Evolutionary conservation across 1,139 yeast genomes (phyloP), one percentile per base, ranked within the genome.

Genomic region (Magnusiomyces sp.): DNA sequence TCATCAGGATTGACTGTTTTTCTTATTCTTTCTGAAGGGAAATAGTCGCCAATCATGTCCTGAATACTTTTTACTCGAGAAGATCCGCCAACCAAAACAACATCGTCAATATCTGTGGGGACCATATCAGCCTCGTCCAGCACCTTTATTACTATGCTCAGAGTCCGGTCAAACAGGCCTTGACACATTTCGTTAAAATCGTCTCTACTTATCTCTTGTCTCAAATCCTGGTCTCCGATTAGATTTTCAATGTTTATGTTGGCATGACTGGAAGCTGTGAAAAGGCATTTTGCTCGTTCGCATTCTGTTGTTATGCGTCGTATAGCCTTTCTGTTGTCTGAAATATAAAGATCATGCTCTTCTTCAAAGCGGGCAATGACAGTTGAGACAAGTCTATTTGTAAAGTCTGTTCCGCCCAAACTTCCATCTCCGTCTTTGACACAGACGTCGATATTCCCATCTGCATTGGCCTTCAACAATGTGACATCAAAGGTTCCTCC

Each of bases 281-380:
- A n/a, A n/a, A n/a, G n/a, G n/a, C n/a, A n/a, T n/a, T n/a, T n/a
- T 67, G 98, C 98, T 83, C 90, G 90, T 79, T 92, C 99, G 60
- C 97, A 95, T 62, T 97, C 98, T 77, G 94, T 98, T 79, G 98
- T 88, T 73, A 94, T 90, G 78, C 98, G 87, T 78, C 92, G 98
- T 65, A 92, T 85, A 63, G 97, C 97, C 96, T 90, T 90, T 74
- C 97, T 85, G 77, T 92, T 98, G 68, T 81, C 79, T 62, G 77
- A 75, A 66, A 92, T 81, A 71, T 90, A 94, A 63, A 92, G 78
- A 66, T 97, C 97, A 54, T 81, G 74, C 70, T 89, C 96, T 73
- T 86, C 80, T 80, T 92, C 89, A 83, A 92, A 92, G 68, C 80
- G 81, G 57, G 87, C 92, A 58, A 92, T 90, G 64, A 92, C 82